phyloP scores from a whole-genome alignment of 768 basidiomycete genomes.

The Sporobolomyces phaffii region DNA sequence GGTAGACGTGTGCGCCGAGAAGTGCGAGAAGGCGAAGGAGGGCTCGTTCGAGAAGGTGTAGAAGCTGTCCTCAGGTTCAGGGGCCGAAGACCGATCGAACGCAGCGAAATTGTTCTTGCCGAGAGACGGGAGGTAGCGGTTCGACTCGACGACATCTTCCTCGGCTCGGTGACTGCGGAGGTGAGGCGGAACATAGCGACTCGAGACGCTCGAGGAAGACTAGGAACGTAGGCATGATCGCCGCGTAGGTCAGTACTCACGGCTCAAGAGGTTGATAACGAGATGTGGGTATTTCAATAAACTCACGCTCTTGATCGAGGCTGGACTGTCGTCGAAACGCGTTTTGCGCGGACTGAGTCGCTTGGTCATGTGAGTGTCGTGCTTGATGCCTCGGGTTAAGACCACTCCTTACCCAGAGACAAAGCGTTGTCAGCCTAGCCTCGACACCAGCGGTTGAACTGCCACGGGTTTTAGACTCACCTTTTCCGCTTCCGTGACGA shows the following conservation, averaged over 20 bases:
- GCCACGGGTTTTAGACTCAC: too few species aligned
- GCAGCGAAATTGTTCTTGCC: background rate
- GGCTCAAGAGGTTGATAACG: too few species aligned
- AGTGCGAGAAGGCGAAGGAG: background rate
- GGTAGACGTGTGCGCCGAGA: background rate
- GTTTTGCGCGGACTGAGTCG: background rate
- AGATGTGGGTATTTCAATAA: too few species aligned
- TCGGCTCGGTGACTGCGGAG: background rate
- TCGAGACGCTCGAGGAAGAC: background rate
- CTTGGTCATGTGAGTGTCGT: too few species aligned
- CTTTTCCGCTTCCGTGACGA: too few species aligned
- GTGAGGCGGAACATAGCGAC: slow-evolving; percentile 3
- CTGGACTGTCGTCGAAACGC: background rate
- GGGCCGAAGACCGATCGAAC: slow-evolving; percentile 19
- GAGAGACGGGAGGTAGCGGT: slow-evolving; percentile 1
- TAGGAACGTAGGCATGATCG: background rate
- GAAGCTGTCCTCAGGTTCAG: slow-evolving; percentile 27
- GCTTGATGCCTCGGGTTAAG: too few species aligned
- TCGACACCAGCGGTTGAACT: too few species aligned
- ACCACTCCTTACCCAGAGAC: too few species aligned
- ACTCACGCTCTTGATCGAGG: background rate
- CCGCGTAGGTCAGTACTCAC: background rate
- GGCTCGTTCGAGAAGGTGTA: slow-evolving; percentile 11
- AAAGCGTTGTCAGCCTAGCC: too few species aligned
- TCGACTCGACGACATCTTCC: background rate